Conservation (phyloP, 768 basidiomycete species). For the Suillus spraguei region DNA sequence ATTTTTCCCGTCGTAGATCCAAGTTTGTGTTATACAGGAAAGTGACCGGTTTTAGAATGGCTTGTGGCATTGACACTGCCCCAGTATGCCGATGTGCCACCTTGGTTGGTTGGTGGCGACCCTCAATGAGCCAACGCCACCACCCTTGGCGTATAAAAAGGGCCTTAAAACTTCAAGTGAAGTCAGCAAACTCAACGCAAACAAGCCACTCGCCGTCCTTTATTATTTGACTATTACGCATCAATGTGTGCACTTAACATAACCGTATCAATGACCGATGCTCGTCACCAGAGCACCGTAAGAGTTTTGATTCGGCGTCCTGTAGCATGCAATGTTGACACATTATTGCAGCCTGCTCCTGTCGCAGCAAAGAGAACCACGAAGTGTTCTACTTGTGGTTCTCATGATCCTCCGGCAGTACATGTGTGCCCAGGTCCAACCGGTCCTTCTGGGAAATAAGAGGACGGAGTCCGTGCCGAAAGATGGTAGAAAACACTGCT, state of each 20-base stretch:
- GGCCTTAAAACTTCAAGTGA: background rate
- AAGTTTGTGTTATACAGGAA: background rate
- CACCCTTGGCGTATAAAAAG: slow-evolving; percentile 3
- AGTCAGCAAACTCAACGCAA: background rate
- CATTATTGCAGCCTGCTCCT: background rate
- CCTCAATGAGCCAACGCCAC: background rate
- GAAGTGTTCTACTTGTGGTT: slow-evolving; percentile 13
- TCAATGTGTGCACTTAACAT: background rate
- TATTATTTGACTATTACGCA: background rate
- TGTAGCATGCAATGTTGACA: background rate
- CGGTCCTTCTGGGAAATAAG: slow-evolving; percentile 2
- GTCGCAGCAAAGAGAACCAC: background rate
- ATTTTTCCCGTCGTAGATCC: background rate
- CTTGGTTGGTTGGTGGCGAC: background rate
- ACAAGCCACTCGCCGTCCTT: background rate
- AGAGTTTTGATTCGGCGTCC: background rate
- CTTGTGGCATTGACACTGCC: background rate
- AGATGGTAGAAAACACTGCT: background rate
- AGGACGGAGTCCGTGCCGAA: background rate
- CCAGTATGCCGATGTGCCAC: background rate
- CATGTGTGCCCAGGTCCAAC: slow-evolving; percentile 11
- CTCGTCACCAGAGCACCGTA: background rate
- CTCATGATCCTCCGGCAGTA: slow-evolving; percentile 5
- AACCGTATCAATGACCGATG: background rate
- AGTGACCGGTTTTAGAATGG: background rate